Base-by-base conservation (phyloP, 306 rosid genomes). In the Quercus aquifolioides region DNA sequence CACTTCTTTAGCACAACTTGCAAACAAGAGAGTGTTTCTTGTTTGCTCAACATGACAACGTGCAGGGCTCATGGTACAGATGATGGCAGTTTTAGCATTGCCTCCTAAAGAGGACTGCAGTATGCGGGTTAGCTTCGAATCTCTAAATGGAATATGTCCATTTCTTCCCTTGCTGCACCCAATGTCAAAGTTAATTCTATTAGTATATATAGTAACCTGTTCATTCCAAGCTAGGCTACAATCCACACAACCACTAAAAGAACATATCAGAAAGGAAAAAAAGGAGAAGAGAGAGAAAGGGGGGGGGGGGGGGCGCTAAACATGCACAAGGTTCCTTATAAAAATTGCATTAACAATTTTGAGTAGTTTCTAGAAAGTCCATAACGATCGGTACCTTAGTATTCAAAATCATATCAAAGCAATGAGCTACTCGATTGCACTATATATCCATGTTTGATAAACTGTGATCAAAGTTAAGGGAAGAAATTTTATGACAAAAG, bases 61-160 rank as follows among this genome's bases (percentile, higher is more conserved):
- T 62, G 98, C 96, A 83, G 99, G 99, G 86, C 99, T 93, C 97
- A 96, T 88, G 79, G 97, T 96, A 85, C 99, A 96, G 71, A 96
- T 96, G 77, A 96, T 88, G 76, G 98, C 98, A 85, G 97, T 93
- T 89, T 89, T 93, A 73, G 99, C 92, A 88, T 93, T 96, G 82
- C 99, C 99, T 79, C 98, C 99, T 83, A 96, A 87, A 54, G 99
- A 93, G 63, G 99, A 90, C 83, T 96, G 99, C 80, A 96, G 86
- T 77, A 96, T 96, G 71, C 99, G 98, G 79, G 99, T 96, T 78
- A 96, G 91, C 94, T 96, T 96, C 2, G 99, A 96, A 88, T 96
- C 99, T 90, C 99, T 89, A 86, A 91, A 96, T 78, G 99, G 98
- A 85, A 96, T 78, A 62, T 96, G 99, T 74, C 97, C 96, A 85